A percentile compares a stretch with the other conserved stretches of the same genome.
Evolutionary conservation across 345 rosid genomes (phyloP).

Genomic region (Euphorbia lathyris): DNA sequence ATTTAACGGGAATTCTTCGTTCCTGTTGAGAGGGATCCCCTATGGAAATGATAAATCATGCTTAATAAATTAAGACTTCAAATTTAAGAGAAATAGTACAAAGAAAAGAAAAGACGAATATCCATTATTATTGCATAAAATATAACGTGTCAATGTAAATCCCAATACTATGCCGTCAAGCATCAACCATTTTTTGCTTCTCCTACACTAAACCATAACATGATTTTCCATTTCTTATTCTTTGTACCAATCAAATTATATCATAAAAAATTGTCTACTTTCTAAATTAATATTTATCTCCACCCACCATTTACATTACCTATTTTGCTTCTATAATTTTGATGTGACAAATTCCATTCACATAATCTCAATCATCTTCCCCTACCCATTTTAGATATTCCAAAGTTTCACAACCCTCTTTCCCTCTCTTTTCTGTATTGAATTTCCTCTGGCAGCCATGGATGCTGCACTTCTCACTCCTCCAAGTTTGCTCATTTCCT

Average conservation of each 20-base stretch:
- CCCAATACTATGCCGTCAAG: neutral
- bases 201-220: neutral
- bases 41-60: no score
- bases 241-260: neutral
- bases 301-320: neutral
- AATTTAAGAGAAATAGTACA: neutral
- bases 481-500: slow-evolving; percentile 30
- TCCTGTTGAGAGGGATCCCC: no score
- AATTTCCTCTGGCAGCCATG: slow-evolving; percentile 21
- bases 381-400: no score
- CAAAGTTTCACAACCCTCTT: no score
- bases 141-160: neutral
- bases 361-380: neutral
- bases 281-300: neutral
- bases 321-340: neutral
- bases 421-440: neutral
- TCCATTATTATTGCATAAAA: neutral
- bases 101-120: slow-evolving; percentile 13
- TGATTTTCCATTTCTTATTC: neutral
- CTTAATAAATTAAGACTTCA: neutral
- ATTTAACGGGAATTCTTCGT: no score
- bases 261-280: neutral
- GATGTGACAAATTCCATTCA: neutral
- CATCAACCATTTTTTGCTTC: neutral
- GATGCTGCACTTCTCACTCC: slow-evolving; percentile 17